phyloP scores from a whole-genome alignment of 2,329 filamentous ascomycete genomes.

The Penicillium sp. region DNA sequence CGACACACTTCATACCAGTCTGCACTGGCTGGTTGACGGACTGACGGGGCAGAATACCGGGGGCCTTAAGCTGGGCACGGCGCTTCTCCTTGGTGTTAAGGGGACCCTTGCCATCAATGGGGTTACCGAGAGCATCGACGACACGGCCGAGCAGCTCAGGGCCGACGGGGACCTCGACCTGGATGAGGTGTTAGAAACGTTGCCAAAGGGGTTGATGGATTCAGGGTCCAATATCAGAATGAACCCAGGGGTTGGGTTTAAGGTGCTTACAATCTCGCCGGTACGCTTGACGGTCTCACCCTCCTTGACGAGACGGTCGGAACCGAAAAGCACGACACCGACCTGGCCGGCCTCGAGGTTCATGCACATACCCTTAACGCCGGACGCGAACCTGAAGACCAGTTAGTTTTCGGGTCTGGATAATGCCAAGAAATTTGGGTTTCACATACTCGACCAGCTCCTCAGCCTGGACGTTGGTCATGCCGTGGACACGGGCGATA shows the following conservation, averaged over 20 bases:
- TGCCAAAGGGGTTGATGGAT: background rate
- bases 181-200: constrained; percentile 15
- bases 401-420: constrained; percentile 24
- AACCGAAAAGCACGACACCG: constrained; percentile 99
- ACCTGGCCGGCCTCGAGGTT: constrained; percentile 99
- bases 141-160: constrained; percentile 93
- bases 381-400: constrained; percentile 82
- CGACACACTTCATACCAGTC: constrained; percentile 98
- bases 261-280: constrained; percentile 84
- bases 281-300: constrained; percentile 99
- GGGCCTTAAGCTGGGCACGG: constrained; percentile 98
- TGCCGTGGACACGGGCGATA: constrained; percentile 99
- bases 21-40: constrained; percentile 99
- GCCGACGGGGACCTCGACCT: constrained; percentile 97
- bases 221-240: constrained; percentile 6
- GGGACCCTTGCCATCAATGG: constrained; percentile 98
- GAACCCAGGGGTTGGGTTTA: background rate
- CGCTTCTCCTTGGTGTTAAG: constrained; percentile 87
- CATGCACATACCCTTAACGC: constrained; percentile 99
- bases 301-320: constrained; percentile 99
- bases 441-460: constrained; percentile 95
- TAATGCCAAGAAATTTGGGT: constrained; percentile 18
- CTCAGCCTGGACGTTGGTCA: constrained; percentile 99
- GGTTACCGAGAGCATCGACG: constrained; percentile 96
- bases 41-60: constrained; percentile 92